phyloP scores from a whole-genome alignment of 805 yeast genomes.

The Nakazawaea sp. region DNA sequence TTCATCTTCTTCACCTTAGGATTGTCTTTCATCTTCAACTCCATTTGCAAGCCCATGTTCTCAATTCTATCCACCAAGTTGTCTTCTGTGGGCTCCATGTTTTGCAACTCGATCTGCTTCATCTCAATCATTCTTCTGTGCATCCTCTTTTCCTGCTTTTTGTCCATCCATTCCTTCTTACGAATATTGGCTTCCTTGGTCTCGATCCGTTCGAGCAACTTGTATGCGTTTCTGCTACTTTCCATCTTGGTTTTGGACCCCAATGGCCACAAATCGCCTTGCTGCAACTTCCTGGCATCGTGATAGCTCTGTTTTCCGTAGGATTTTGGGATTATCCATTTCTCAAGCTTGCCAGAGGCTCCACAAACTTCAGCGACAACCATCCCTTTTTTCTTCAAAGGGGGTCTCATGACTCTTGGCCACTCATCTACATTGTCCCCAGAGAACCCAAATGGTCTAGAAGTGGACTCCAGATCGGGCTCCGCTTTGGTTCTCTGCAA shows the following conservation, averaged over 20 bases:
- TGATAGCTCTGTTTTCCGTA: constrained; percentile 69
- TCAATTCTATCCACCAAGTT: constrained; percentile 9
- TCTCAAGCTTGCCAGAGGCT: constrained; percentile 72
- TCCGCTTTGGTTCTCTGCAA: constrained; percentile 52
- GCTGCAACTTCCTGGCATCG: constrained; percentile 81
- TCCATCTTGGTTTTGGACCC: constrained; percentile 47
- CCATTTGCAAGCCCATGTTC: constrained; percentile 7
- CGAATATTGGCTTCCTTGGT: constrained; percentile 5
- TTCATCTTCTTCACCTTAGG: constrained; percentile 5
- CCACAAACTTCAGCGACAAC: constrained; percentile 69
- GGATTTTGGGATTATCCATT: constrained; percentile 82
- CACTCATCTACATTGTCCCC: constrained; percentile 29
- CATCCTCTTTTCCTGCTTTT: constrained; percentile 2
- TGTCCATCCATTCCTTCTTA: constrained; percentile 1
- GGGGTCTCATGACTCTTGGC: constrained; percentile 71
- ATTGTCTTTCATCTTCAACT: constrained; percentile 1
- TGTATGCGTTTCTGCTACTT: constrained; percentile 4
- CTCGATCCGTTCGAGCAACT: constrained; percentile 8
- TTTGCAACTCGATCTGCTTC: constrained; percentile 4
- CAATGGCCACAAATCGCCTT: constrained; percentile 85
- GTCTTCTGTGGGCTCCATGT: constrained; percentile 7
- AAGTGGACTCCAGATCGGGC: too few relatives aligned
- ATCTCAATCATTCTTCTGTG: constrained; percentile 1
- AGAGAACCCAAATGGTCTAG: too few relatives aligned
- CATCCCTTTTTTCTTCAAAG: constrained; percentile 75